Conservation (phyloP, 108 stramenopile genomes). For the Parmales sp. region DNA sequence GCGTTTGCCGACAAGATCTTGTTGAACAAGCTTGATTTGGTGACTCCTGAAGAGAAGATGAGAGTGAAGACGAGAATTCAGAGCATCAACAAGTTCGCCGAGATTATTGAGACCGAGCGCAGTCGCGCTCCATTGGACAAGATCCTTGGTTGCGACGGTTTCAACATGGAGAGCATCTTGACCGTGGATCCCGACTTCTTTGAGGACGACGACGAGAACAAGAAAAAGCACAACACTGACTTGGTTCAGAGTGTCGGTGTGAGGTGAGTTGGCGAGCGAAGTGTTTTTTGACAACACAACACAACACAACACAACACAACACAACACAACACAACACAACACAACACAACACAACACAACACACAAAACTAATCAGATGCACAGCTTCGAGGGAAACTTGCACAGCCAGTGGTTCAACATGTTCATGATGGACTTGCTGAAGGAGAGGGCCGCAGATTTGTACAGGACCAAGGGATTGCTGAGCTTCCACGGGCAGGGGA, state of each 20-base stretch:
- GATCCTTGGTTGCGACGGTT: constrained; percentile 75
- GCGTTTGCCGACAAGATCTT: constrained; percentile 95
- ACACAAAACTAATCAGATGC: too few species aligned
- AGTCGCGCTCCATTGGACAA: constrained; percentile 68
- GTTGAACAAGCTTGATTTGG: constrained; percentile 92
- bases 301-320: too few species aligned
- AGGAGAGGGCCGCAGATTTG: constrained; percentile 76
- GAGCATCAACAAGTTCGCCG: constrained; percentile 75
- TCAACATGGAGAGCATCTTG: constrained; percentile 82
- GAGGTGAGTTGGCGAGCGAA: too few species aligned
- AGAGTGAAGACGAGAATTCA: constrained; percentile 59
- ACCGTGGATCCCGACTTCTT: constrained; percentile 73
- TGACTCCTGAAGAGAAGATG: constrained; percentile 69
- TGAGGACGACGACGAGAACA: constrained; percentile 56
- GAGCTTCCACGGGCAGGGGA: constrained; percentile 83
- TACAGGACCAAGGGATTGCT: constrained; percentile 88
- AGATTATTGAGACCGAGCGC: constrained; percentile 69
- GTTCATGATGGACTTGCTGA: constrained; percentile 88
- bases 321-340: too few species aligned
- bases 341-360: too few species aligned
- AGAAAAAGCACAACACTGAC: constrained; percentile 74
- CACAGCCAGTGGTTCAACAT: constrained; percentile 92
- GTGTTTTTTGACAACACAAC: too few species aligned
- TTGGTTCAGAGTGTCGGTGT: constrained; percentile 78
- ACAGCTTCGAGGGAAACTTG: constrained; percentile 68